phyloP scores from a whole-genome alignment of 352 stramenopile species.

The Phytophthora boehmeriae region DNA sequence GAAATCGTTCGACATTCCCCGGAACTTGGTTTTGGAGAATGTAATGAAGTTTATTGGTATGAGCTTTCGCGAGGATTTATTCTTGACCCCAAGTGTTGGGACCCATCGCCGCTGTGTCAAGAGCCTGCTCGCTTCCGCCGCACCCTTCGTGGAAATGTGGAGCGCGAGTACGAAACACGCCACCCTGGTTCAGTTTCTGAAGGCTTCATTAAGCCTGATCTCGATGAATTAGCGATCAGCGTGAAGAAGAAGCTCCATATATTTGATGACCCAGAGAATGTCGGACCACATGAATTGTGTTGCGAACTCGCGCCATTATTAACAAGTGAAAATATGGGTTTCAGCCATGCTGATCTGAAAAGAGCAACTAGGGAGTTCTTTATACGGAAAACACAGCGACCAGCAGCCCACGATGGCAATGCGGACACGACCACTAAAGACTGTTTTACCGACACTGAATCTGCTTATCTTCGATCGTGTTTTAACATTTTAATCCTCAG shows the following conservation, averaged over 20 bases:
- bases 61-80: slow-evolving; percentile 71
- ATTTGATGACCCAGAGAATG: slow-evolving; percentile 35
- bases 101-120: slow-evolving; percentile 53
- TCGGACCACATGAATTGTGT: slow-evolving; percentile 36
- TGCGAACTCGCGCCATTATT: slow-evolving; percentile 40
- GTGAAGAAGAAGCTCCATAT: slow-evolving; percentile 29
- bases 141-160: slow-evolving; percentile 35
- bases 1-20: slow-evolving; percentile 47
- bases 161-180: slow-evolving; percentile 59
- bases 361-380: slow-evolving; percentile 44
- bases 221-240: slow-evolving; percentile 28
- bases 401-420: background rate
- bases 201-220: slow-evolving; percentile 58
- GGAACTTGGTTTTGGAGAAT: slow-evolving; percentile 14
- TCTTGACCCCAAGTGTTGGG: slow-evolving; percentile 63
- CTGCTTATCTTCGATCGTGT: slow-evolving; percentile 24
- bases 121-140: slow-evolving; percentile 59
- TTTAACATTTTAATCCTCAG: slow-evolving; percentile 23
- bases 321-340: slow-evolving; percentile 17
- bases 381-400: slow-evolving; percentile 14
- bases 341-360: slow-evolving; percentile 49
- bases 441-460: background rate
- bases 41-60: slow-evolving; percentile 31
- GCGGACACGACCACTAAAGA: background rate
- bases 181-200: slow-evolving; percentile 39